Evolutionary conservation across 2,329 filamentous ascomycete species (phyloP).

Genomic region (Hysterium pulicare): DNA sequence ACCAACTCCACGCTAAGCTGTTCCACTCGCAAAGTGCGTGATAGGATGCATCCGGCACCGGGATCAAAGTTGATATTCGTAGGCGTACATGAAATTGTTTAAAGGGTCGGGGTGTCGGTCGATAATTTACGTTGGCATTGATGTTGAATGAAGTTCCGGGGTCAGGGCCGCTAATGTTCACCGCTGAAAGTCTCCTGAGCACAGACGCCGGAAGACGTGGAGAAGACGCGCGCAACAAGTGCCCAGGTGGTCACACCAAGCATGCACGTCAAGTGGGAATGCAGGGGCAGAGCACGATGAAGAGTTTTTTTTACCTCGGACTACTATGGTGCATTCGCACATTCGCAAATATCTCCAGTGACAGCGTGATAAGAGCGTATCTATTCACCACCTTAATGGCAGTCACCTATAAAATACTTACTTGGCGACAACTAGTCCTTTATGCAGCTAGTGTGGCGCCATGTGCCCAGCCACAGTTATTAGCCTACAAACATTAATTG

Average conservation of each 20-base stretch:
- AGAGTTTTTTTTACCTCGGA: neutral
- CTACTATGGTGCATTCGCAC: no score
- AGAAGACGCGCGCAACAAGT: neutral
- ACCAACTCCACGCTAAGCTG: constrained; percentile 3
- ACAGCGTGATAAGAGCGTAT: no score
- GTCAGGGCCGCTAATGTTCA: constrained; percentile 2
- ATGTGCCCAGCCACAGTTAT: neutral
- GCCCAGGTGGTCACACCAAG: no score
- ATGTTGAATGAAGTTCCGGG: neutral
- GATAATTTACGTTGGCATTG: constrained; percentile 3
- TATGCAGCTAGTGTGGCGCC: no score
- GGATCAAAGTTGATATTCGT: no score
- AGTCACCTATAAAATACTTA: no score
- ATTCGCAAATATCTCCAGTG: no score
- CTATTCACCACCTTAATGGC: no score
- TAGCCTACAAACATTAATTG: neutral
- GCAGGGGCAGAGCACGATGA: neutral
- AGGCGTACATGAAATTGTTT: no score
- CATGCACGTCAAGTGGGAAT: neutral
- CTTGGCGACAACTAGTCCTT: no score
- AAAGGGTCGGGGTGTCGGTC: neutral
- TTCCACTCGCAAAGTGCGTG: neutral
- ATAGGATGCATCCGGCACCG: constrained; percentile 2
- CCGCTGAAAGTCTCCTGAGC: constrained; percentile 3
- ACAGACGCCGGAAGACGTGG: neutral